These are phyloP conservation scores for Orbilia quercus DNA, from an alignment of 2,329 filamentous ascomycete genomes.

Conservation along the genomic window DNA sequence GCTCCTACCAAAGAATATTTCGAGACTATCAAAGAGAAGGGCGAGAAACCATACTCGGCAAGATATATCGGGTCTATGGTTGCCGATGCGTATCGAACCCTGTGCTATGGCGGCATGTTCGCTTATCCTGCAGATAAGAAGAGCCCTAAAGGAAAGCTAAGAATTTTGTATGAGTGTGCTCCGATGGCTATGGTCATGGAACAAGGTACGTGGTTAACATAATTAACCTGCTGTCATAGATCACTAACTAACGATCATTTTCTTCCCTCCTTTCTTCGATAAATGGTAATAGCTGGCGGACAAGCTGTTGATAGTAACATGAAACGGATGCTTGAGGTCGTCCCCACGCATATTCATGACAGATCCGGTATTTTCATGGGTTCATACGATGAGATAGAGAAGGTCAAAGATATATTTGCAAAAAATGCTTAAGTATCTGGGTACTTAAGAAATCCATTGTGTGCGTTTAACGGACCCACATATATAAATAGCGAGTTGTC, in stretches of 20 bases:
- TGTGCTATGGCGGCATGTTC: slow-evolving; percentile 96
- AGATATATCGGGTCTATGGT: slow-evolving; percentile 99
- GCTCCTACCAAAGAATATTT: slow-evolving; percentile 88
- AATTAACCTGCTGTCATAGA: background rate
- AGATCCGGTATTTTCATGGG: slow-evolving; percentile 95
- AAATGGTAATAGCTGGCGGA: slow-evolving; percentile 76
- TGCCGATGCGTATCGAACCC: slow-evolving; percentile 93
- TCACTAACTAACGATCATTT: background rate
- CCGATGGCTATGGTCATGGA: slow-evolving; percentile 99
- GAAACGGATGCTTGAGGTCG: slow-evolving; percentile 87
- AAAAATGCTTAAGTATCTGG: slow-evolving; percentile 65
- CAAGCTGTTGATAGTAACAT: slow-evolving; percentile 92
- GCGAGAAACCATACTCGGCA: slow-evolving; percentile 89
- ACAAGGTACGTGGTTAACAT: slow-evolving; percentile 75
- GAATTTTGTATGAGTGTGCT: slow-evolving; percentile 97
- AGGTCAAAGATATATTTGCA: slow-evolving; percentile 86
- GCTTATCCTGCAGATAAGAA: slow-evolving; percentile 98
- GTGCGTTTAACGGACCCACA: too few species aligned
- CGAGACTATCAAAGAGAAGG: slow-evolving; percentile 80
- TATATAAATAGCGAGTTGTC: too few species aligned
- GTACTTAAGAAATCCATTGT: too few species aligned
- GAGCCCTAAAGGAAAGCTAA: slow-evolving; percentile 96
- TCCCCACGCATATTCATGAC: slow-evolving; percentile 94
- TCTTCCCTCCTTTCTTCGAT: slow-evolving; percentile 35
- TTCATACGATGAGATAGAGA: slow-evolving; percentile 93